Percentiles rank a stretch among this genome's conserved stretches.
phyloP scores from a whole-genome alignment of 179 eudicot species.

The Dionaea muscipula region DNA sequence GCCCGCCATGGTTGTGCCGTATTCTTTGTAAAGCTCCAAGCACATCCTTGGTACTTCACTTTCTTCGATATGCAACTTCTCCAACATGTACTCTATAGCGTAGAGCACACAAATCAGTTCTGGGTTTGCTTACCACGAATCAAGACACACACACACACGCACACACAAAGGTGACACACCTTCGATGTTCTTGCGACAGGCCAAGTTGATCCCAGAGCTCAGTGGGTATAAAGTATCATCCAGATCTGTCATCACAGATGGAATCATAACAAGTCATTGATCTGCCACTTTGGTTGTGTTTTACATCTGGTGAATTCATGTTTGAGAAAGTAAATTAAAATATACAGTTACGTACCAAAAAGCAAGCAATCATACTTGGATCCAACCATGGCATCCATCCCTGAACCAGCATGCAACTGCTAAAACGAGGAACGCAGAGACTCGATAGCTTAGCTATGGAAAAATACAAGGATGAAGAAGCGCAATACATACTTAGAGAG shows the following conservation, averaged over 20 bases:
- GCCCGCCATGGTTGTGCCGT: conserved; percentile 97
- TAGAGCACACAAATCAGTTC: background rate
- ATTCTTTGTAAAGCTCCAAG: conserved; percentile 64
- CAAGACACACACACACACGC: too few species aligned
- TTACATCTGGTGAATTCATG: background rate
- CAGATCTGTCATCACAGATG: conserved; percentile 34
- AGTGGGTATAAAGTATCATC: conserved; percentile 85
- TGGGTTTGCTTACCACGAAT: too few species aligned
- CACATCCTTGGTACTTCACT: conserved; percentile 68
- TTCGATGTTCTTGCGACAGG: conserved; percentile 84
- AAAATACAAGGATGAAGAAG: too few species aligned
- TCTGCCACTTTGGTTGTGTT: too few species aligned
- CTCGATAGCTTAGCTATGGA: too few species aligned
- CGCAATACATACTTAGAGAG: too few species aligned
- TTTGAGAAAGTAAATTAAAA: background rate
- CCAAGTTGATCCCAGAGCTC: conserved; percentile 77
- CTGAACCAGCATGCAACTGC: too few species aligned
- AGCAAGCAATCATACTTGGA: conserved; percentile 58
- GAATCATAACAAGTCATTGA: background rate
- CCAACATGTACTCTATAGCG: conserved; percentile 54
- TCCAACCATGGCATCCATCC: background rate
- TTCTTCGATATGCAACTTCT: conserved; percentile 53
- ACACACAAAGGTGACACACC: conserved; percentile 26
- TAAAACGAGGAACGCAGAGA: too few species aligned
- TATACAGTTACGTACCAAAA: conserved; percentile 53